Evolutionary conservation across 179 eudicot species (phyloP).

Genomic region (Silene noctiflora): DNA sequence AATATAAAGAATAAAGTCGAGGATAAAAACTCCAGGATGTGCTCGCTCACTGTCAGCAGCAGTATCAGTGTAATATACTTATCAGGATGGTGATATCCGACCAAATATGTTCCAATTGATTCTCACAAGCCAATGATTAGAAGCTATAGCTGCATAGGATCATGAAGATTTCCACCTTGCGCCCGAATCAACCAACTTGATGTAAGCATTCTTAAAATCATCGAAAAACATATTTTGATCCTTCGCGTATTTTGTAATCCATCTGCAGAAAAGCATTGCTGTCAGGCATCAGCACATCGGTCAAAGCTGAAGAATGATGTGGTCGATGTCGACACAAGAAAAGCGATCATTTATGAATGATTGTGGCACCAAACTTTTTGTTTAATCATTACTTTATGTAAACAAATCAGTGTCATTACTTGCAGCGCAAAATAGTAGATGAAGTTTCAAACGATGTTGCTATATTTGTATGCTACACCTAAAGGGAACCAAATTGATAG

Average conservation of each 20-base stretch:
- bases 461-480: slow-evolving; percentile 1
- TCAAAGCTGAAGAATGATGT: not conserved
- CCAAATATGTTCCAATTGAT: slow-evolving; percentile 13
- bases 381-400: not conserved
- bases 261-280: slow-evolving; percentile 40
- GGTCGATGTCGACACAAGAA: slow-evolving; percentile 10
- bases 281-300: not conserved
- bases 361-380: not conserved
- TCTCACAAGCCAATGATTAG: slow-evolving; percentile 8
- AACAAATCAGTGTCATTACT: slow-evolving; percentile 1
- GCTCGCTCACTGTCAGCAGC: not conserved
- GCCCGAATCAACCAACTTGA: slow-evolving; percentile 80
- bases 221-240: slow-evolving; percentile 63
- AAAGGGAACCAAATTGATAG: not conserved
- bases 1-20: not conserved
- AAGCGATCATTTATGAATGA: not conserved
- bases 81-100: slow-evolving; percentile 22
- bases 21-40: not conserved
- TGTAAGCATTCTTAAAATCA: slow-evolving; percentile 80
- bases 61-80: slow-evolving; percentile 5
- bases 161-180: slow-evolving; percentile 62
- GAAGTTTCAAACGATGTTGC: not conserved
- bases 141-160: slow-evolving; percentile 9
- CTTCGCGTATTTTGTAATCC: slow-evolving; percentile 73
- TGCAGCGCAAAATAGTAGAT: not conserved